Conservation (phyloP, 164 flowering plant genomes). For the Cinnamomum micranthum region DNA sequence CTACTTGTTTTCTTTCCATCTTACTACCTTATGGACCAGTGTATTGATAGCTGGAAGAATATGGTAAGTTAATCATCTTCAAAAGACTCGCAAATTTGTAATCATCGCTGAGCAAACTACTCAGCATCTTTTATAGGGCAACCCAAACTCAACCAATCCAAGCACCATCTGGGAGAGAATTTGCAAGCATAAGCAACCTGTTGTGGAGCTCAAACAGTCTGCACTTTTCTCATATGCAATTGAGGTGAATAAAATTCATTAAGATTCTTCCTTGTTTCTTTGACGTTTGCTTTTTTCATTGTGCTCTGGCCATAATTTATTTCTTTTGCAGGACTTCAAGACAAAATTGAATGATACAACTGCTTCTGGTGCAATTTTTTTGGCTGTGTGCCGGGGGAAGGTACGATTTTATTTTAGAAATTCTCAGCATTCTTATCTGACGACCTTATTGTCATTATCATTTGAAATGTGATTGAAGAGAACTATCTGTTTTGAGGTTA, state of each 20-base stretch:
- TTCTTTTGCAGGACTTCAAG: slow-evolving; percentile 68
- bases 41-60: slow-evolving; percentile 81
- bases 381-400: slow-evolving; percentile 99
- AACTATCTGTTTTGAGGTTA: too few species aligned
- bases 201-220: slow-evolving; percentile 88
- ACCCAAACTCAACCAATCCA: slow-evolving; percentile 39
- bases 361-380: slow-evolving; percentile 85
- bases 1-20: slow-evolving; percentile 96
- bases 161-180: slow-evolving; percentile 93
- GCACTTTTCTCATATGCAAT: slow-evolving; percentile 67
- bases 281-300: background rate
- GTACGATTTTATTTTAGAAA: slow-evolving; percentile 30
- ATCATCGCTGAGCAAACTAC: slow-evolving; percentile 1
- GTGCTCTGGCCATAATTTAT: slow-evolving; percentile 11
- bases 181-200: slow-evolving; percentile 87
- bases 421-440: background rate
- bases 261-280: background rate
- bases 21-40: slow-evolving; percentile 77
- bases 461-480: background rate
- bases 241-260: slow-evolving; percentile 37
- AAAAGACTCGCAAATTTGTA: background rate
- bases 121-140: slow-evolving; percentile 30
- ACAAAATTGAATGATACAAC: slow-evolving; percentile 69
- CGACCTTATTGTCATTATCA: background rate
- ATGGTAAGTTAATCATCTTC: slow-evolving; percentile 33